Base-by-base conservation (phyloP, 805 yeast species). In the Candida suzukii region DNA sequence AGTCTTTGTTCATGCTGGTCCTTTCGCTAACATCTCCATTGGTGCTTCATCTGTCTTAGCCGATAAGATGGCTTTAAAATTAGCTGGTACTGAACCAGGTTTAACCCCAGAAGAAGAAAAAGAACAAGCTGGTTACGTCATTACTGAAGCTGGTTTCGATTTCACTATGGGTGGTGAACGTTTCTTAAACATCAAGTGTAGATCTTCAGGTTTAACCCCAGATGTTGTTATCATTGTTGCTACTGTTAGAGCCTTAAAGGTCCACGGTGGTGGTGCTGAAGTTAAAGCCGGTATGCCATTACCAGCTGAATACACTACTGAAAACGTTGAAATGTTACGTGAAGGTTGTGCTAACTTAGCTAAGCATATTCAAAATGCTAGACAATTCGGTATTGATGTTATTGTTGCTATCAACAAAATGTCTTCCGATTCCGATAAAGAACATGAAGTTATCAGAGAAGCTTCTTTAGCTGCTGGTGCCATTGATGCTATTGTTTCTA, bases 131-230 rank as follows among this genome's bases (percentile, higher is more conserved):
- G 98, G 98, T 50, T 91, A 77, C 59, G 98, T 88, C 41, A 87
- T 91, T 46, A 91, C 99, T 39, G 99, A 91, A 65, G 97, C 98
- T 31, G 99, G 99, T 40, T 91, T 91, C 67, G 98, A 91, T 66
- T 91, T 93, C 72, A 91, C 97, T 38, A 91, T 91, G 98, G 99
- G 99, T 50, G 98, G 98, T 53, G 99, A 91, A 71, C 77, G 98
- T 57, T 91, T 91, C 68, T 77, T 91, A 66, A 88, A 91, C 70
- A 91, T 91, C 64, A 91, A 91, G 70, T 88, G 97, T 64, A 81
- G 98, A 61, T 74, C 95, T 17, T 83, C 95, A 31, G 96, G 96
- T 4, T 72, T 85, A 44, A 67, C 72, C 31, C 98, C 98, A 30
- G 95, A 90, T 60, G 84, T 84, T 31, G 91, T 91, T 42, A 95